A percentile compares a stretch with the other conserved stretches of the same genome.
These are phyloP conservation scores for Lachnellula occidentalis DNA, from an alignment of 2,329 filamentous ascomycete species.

Conservation along the genomic window DNA sequence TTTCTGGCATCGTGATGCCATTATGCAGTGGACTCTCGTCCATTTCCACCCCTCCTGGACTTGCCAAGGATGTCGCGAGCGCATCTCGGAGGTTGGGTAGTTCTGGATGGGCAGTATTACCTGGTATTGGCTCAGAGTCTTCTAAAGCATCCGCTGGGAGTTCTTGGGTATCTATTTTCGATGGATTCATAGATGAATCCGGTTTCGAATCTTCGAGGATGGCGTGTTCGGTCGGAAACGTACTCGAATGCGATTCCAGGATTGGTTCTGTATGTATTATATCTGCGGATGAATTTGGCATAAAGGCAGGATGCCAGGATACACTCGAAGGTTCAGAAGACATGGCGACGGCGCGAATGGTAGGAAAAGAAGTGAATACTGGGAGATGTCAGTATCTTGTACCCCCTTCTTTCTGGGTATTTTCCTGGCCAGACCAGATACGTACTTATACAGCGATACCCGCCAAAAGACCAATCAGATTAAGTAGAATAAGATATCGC, in stretches of 20 bases:
- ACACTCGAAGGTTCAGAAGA: conserved; percentile 38
- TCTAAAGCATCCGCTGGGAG: not conserved
- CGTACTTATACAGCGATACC: conserved; percentile 26
- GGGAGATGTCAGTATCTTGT: conserved; percentile 17
- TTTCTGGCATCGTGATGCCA: conserved; percentile 9
- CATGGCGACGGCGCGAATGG: conserved; percentile 32
- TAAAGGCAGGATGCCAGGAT: conserved; percentile 48
- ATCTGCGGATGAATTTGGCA: conserved; percentile 38
- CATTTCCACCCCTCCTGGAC: conserved; percentile 25
- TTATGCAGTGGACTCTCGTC: conserved; percentile 22
- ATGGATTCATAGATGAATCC: not conserved
- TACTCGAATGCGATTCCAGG: conserved; percentile 4
- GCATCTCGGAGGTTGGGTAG: conserved; percentile 23
- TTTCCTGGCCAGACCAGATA: not conserved
- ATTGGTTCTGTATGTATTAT: conserved; percentile 12
- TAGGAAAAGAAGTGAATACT: conserved; percentile 26
- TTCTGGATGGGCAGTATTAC: conserved; percentile 19
- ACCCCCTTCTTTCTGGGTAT: not conserved
- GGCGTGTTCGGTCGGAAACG: conserved; percentile 1
- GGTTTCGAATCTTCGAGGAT: conserved; percentile 3
- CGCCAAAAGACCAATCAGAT: conserved; percentile 24
- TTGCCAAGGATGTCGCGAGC: conserved; percentile 24
- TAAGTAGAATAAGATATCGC: conserved; percentile 9
- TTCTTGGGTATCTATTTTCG: not conserved
- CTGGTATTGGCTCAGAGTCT: not conserved